phyloP scores from a whole-genome alignment of 257 asterid genomes.

The Craterostigma plantagineum region DNA sequence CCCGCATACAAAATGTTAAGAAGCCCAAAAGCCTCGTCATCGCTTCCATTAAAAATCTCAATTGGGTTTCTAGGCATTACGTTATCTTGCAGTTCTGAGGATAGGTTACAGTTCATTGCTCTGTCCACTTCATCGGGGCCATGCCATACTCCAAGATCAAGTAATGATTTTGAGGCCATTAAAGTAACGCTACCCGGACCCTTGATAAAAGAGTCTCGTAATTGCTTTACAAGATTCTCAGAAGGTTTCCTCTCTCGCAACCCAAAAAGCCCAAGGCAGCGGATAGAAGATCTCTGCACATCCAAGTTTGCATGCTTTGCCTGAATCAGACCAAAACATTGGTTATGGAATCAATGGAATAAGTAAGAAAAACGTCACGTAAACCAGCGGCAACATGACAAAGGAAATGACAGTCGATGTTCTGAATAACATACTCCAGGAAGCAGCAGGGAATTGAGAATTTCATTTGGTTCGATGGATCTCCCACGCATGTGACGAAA shows the following conservation, averaged over 20 bases:
- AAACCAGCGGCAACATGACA: too few relatives aligned
- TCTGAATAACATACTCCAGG: constrained; percentile 51
- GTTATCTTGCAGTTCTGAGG: constrained; percentile 24
- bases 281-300: constrained; percentile 76
- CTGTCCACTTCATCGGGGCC: constrained; percentile 71
- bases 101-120: constrained; percentile 38
- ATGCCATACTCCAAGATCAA: constrained; percentile 93
- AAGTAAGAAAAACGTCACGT: too few relatives aligned
- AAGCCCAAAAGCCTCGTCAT: constrained; percentile 39
- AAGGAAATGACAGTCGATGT: too few relatives aligned
- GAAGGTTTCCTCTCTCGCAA: constrained; percentile 62
- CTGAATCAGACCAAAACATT: constrained; percentile 37
- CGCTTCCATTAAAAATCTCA: constrained; percentile 26
- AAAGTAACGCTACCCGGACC: constrained; percentile 35
- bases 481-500: constrained; percentile 53
- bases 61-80: constrained; percentile 15
- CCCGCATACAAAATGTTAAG: constrained; percentile 57
- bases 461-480: constrained; percentile 59
- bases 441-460: constrained; percentile 67
- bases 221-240: constrained; percentile 47
- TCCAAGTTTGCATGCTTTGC: constrained; percentile 71
- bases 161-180: constrained; percentile 74
- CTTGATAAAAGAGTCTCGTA: constrained; percentile 44
- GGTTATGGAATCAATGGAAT: too few relatives aligned
- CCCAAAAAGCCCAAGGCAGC: constrained; percentile 91